Evolutionary conservation across 139 green algal species (phyloP).

Genomic region (Dunaliella sp.): DNA sequence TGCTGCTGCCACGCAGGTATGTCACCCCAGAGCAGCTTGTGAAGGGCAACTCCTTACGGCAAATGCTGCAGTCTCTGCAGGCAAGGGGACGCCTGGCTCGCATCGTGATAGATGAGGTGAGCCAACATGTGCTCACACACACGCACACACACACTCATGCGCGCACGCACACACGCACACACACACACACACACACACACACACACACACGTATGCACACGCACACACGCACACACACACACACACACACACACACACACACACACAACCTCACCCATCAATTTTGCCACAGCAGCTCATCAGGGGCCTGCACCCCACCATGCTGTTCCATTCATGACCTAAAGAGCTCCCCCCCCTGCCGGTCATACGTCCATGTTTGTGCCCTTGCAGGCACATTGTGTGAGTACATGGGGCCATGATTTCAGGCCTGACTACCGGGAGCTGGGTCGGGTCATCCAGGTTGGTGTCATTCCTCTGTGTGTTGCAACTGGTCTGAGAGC

Average conservation of each 20-base stretch:
- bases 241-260: too few species aligned
- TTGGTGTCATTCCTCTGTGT: too few species aligned
- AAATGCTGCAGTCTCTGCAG: constrained; percentile 59
- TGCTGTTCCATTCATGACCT: too few species aligned
- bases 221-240: background rate
- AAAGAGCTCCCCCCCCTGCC: too few species aligned
- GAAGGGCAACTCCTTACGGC: constrained; percentile 45
- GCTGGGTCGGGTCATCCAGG: constrained; percentile 43
- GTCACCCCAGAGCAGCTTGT: constrained; percentile 90
- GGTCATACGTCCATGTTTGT: too few species aligned
- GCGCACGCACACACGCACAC: background rate
- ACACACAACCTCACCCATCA: too few species aligned
- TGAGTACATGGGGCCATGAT: constrained; percentile 93
- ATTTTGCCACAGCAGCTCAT: too few species aligned
- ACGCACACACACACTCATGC: constrained; percentile 1
- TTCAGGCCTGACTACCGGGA: constrained; percentile 88
- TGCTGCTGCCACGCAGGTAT: constrained; percentile 44
- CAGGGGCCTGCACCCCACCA: too few species aligned
- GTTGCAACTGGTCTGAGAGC: too few species aligned
- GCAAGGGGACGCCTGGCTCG: constrained; percentile 48
- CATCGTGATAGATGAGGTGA: constrained; percentile 87
- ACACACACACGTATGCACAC: background rate
- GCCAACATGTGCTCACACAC: background rate
- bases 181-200: background rate
- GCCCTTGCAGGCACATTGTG: constrained; percentile 85